These are phyloP conservation scores for Cicer pinnatifidum DNA, from an alignment of 306 rosid genomes.

Conservation along the genomic window DNA sequence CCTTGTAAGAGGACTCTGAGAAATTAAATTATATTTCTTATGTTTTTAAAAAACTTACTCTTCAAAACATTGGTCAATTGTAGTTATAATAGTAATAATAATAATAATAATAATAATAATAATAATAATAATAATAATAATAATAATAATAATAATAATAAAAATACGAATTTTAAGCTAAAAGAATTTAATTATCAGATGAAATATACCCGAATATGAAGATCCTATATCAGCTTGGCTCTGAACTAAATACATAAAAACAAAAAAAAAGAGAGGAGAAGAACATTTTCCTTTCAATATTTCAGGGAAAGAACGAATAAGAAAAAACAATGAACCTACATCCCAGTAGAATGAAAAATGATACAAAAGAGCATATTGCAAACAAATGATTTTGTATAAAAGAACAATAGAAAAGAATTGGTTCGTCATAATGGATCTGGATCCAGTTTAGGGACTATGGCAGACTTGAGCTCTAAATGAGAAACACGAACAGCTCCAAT, in stretches of 20 bases:
- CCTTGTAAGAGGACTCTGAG: no score
- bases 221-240: constrained; percentile 45
- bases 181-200: neutral
- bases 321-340: constrained; percentile 51
- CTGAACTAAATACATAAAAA: constrained; percentile 18
- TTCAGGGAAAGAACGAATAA: constrained; percentile 45
- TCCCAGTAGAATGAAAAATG: constrained; percentile 51
- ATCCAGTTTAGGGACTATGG: constrained; percentile 76
- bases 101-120: no score
- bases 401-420: constrained; percentile 35
- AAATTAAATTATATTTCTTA: no score
- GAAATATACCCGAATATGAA: constrained; percentile 28
- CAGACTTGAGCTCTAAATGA: constrained; percentile 80
- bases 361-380: constrained; percentile 48
- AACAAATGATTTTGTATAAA: constrained; percentile 61
- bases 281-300: constrained; percentile 28
- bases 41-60: no score
- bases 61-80: no score
- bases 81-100: no score
- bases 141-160: no score
- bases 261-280: neutral
- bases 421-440: constrained; percentile 62
- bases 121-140: no score
- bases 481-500: constrained; percentile 94
- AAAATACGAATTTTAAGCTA: no score